phyloP scores from a whole-genome alignment of 495 filamentous ascomycete species.

The Aspergillus ellipticus region DNA sequence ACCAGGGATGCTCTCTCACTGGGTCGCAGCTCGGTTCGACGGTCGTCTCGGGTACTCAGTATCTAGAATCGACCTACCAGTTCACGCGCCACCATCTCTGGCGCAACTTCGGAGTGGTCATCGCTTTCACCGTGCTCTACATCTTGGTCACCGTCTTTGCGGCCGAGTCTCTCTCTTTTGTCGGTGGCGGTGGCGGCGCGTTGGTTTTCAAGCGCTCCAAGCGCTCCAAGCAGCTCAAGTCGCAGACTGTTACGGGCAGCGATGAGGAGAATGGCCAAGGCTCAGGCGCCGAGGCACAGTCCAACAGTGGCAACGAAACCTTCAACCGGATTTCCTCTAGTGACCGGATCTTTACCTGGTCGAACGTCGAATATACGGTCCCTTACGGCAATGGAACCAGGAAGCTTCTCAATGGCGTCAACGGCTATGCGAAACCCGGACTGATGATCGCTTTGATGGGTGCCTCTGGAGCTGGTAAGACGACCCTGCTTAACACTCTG shows the following conservation, averaged over 20 bases:
- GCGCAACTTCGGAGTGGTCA: conserved; percentile 76
- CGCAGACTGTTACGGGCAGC: conserved; percentile 34
- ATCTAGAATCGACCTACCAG: conserved; percentile 51
- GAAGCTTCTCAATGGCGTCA: conserved; percentile 68
- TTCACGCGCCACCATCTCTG: conserved; percentile 67
- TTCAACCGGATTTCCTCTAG: conserved; percentile 55
- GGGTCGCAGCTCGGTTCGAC: conserved; percentile 47
- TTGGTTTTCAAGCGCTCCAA: conserved; percentile 67
- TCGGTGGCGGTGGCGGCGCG: conserved; percentile 53
- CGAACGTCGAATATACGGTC: conserved; percentile 67
- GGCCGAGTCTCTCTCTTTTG: conserved; percentile 51
- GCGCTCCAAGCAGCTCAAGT: conserved; percentile 50
- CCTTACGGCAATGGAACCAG: conserved; percentile 66
- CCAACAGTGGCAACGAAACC: conserved; percentile 35
- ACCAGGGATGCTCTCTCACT: conserved; percentile 61
- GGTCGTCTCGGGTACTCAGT: conserved; percentile 55
- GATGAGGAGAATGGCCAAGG: conserved; percentile 45
- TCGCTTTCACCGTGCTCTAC: conserved; percentile 67
- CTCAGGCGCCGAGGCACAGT: conserved; percentile 32
- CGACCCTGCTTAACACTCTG: conserved; percentile 69
- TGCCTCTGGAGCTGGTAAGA: conserved; percentile 81
- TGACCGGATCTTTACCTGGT: conserved; percentile 73
- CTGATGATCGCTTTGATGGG: conserved; percentile 80
- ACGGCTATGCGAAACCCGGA: conserved; percentile 77
- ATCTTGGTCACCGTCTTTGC: conserved; percentile 63